Evolutionary conservation across 306 rosid genomes (phyloP).

Genomic region (Rubus parviflorus): DNA sequence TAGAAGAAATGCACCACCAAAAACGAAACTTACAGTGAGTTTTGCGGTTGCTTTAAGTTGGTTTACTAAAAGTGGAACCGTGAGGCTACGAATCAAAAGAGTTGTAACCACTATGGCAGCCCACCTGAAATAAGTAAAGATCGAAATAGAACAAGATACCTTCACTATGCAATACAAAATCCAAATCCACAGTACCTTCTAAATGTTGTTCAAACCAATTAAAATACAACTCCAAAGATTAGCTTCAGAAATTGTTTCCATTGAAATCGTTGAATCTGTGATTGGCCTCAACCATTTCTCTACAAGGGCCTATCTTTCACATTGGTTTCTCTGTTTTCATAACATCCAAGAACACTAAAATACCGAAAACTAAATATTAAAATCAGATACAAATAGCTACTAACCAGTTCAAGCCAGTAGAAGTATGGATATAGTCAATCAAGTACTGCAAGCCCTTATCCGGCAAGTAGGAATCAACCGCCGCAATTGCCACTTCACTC

Average conservation of each 20-base stretch:
- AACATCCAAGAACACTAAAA: neutral
- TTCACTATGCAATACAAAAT: conserved; percentile 19
- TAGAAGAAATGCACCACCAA: neutral
- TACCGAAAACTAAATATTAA: neutral
- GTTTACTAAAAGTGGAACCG: conserved; percentile 67
- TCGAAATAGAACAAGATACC: neutral
- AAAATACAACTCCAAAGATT: neutral
- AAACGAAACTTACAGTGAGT: conserved; percentile 58
- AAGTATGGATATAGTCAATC: no score
- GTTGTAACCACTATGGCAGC: conserved; percentile 68
- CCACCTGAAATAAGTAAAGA: conserved; percentile 63
- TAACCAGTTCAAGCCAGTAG: no score
- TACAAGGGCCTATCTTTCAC: neutral
- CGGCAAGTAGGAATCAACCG: no score
- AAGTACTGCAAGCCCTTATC: no score
- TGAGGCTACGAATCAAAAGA: conserved; percentile 59
- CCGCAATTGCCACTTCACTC: no score
- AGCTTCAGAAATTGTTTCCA: neutral
- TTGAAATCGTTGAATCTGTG: no score
- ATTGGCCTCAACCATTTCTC: neutral
- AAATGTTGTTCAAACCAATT: neutral
- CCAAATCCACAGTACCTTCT: conserved; percentile 14
- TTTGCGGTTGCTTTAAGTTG: conserved; percentile 80
- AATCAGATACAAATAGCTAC: no score
- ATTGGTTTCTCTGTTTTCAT: neutral